A percentile compares a stretch with the other conserved stretches of the same genome.
Conservation (phyloP, 176 grass and related monocot genomes). For the Rhynchospora pubera region DNA sequence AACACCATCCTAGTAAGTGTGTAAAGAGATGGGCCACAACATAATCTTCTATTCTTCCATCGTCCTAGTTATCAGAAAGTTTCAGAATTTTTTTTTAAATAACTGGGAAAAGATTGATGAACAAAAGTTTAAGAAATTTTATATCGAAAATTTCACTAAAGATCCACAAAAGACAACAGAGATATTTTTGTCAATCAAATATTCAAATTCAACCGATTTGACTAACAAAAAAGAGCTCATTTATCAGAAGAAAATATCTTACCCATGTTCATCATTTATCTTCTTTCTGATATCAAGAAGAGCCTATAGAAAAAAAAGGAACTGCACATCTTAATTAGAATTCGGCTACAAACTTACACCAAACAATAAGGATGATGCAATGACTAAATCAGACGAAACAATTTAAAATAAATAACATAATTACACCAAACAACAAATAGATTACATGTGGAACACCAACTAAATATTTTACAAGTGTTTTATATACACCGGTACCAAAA, state of each 20-base stretch:
- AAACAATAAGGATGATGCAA: slow-evolving; percentile 1
- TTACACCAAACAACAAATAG: background rate
- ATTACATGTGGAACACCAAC: slow-evolving; percentile 79
- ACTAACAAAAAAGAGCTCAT: no score
- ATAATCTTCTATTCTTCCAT: slow-evolving; percentile 83
- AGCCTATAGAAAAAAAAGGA: slow-evolving; percentile 49
- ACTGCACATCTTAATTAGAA: slow-evolving; percentile 1
- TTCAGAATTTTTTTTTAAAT: background rate
- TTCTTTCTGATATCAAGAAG: slow-evolving; percentile 76
- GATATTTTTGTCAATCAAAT: slow-evolving; percentile 1
- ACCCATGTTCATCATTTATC: slow-evolving; percentile 93
- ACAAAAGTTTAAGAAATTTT: background rate
- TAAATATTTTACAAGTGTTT: no score
- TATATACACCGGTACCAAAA: slow-evolving; percentile 86
- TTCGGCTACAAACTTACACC: no score
- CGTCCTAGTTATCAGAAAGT: slow-evolving; percentile 36
- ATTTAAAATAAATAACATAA: background rate
- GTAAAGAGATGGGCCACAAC: slow-evolving; percentile 49
- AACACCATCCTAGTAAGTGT: slow-evolving; percentile 39
- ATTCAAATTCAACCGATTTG: background rate
- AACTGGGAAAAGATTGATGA: background rate
- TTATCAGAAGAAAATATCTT: no score
- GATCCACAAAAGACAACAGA: no score
- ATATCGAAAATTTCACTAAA: background rate
- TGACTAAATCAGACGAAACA: background rate